phyloP scores from a whole-genome alignment of 345 rosid species.

The Anastatica hierochuntica region DNA sequence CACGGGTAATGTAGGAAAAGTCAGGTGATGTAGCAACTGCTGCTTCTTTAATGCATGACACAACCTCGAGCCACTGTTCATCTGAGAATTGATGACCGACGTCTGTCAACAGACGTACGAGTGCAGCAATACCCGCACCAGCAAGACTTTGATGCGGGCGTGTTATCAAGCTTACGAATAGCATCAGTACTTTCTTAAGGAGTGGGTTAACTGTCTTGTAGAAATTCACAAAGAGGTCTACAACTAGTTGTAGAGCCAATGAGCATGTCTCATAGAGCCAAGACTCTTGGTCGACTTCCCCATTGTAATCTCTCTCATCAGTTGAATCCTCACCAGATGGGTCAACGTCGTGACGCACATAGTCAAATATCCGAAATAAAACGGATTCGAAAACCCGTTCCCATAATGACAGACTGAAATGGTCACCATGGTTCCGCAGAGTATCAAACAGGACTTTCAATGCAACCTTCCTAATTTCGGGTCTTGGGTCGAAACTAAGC shows the following conservation, averaged over 20 bases:
- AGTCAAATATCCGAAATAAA: conserved; percentile 85
- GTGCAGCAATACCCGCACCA: conserved; percentile 89
- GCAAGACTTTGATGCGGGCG: conserved; percentile 96
- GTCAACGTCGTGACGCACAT: conserved; percentile 73
- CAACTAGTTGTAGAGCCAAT: conserved; percentile 80
- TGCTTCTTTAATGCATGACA: conserved; percentile 67
- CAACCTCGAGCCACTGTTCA: conserved; percentile 86
- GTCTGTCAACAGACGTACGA: conserved; percentile 86
- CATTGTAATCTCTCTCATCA: conserved; percentile 38
- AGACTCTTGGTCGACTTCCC: conserved; percentile 75
- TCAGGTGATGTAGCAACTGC: conserved; percentile 71
- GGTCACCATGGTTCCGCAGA: conserved; percentile 83
- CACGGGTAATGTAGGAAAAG: conserved; percentile 43
- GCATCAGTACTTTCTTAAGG: conserved; percentile 60
- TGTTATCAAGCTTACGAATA: conserved; percentile 72
- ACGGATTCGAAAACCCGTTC: conserved; percentile 81
- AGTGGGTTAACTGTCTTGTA: conserved; percentile 81
- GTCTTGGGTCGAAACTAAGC: conserved; percentile 91
- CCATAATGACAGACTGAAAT: conserved; percentile 72
- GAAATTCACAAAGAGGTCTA: conserved; percentile 87
- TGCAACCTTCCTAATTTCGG: conserved; percentile 84
- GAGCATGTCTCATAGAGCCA: conserved; percentile 97
- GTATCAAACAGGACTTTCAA: conserved; percentile 81
- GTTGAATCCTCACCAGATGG: conserved; percentile 57
- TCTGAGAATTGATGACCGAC: conserved; percentile 74